A percentile compares a stretch with the other conserved stretches of the same genome.
Conservation (phyloP, 2,329 filamentous ascomycete species). For the Xylariaceae sp. region DNA sequence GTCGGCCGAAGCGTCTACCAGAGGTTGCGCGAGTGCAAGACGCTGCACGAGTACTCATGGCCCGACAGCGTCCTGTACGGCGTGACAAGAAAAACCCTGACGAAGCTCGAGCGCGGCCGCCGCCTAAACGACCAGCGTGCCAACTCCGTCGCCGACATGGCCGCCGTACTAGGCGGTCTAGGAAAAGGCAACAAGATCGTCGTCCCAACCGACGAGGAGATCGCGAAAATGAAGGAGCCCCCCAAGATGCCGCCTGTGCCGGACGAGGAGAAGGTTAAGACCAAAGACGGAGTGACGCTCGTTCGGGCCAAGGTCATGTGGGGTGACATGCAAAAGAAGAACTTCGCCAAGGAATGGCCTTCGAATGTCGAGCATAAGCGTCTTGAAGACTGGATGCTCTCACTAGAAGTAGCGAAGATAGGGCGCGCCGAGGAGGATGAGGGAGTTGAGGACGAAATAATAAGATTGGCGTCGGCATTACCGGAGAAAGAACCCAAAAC, state of each 20-base stretch:
- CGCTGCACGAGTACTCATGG: constrained; percentile 61
- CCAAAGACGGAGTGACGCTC: constrained; percentile 24
- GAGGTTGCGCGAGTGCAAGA: constrained; percentile 61
- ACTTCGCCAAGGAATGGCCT: constrained; percentile 48
- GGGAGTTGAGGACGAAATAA: background rate
- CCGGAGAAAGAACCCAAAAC: too few relatives aligned
- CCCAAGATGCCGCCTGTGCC: too few relatives aligned
- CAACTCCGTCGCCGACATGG: constrained; percentile 61
- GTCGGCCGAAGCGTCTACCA: constrained; percentile 59
- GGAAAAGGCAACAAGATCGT: constrained; percentile 50
- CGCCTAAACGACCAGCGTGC: constrained; percentile 57
- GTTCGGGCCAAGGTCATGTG: constrained; percentile 48
- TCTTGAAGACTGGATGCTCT: constrained; percentile 33
- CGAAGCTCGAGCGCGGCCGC: constrained; percentile 44
- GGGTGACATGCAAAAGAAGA: constrained; percentile 45
- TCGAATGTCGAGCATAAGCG: constrained; percentile 50
- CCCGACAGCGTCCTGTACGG: constrained; percentile 43
- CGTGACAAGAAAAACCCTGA: constrained; percentile 32
- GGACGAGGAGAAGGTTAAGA: background rate
- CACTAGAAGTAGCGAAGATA: constrained; percentile 3
- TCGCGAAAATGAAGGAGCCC: constrained; percentile 9
- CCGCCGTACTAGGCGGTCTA: constrained; percentile 50
- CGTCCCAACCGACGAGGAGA: constrained; percentile 12
- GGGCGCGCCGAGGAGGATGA: background rate
- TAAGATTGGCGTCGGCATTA: too few relatives aligned